Evolutionary conservation across 257 asterid species (phyloP).

Genomic region (Solanum appendiculatum): DNA sequence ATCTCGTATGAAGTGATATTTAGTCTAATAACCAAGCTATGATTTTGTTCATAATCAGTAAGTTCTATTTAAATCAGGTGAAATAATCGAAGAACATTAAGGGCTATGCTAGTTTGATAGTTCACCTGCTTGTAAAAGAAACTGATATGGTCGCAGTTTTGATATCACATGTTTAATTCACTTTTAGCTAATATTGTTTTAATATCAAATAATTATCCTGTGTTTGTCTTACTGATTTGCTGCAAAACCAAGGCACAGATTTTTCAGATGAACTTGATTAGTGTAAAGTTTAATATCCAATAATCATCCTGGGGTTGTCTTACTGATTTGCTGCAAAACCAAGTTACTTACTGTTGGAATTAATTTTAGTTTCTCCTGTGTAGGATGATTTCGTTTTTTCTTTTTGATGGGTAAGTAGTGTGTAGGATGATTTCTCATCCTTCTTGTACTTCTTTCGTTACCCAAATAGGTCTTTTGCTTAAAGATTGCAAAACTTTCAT

Average conservation of each 20-base stretch:
- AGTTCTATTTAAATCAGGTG: not conserved
- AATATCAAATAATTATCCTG: not conserved
- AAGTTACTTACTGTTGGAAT: not conserved
- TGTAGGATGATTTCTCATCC: not conserved
- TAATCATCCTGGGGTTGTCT: not conserved
- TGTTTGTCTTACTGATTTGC: not conserved
- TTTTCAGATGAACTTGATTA: not conserved
- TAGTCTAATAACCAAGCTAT: not conserved
- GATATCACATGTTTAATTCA: not conserved
- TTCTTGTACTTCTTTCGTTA: not conserved
- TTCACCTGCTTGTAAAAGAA: not conserved
- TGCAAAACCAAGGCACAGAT: not conserved
- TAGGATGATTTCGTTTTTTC: not conserved
- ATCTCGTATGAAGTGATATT: not conserved
- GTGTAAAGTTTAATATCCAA: not conserved
- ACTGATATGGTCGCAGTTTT: not conserved
- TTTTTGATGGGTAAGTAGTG: not conserved
- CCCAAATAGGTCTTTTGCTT: not conserved
- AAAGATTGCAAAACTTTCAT: not conserved
- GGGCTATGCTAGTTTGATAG: not conserved
- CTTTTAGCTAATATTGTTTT: not conserved
- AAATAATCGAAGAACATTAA: not conserved
- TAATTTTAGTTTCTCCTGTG: not conserved
- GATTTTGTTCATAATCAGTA: not conserved
- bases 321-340: not conserved